Conservation (phyloP, 106 monocot species). For the Acorus gramineus region DNA sequence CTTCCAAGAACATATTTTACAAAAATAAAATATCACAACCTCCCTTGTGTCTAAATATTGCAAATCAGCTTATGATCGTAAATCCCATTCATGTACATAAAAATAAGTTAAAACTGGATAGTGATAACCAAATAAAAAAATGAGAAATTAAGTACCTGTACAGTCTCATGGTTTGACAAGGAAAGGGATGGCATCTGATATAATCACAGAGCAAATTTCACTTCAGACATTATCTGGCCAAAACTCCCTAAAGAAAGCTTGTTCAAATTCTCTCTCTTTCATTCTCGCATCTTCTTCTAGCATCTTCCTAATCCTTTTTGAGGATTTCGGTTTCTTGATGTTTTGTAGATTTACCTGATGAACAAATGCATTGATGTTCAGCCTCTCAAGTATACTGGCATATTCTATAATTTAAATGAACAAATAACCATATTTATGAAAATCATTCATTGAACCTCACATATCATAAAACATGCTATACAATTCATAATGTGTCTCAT, state of each 20-base stretch:
- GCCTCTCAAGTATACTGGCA: no score
- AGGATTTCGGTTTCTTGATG: conserved; percentile 52
- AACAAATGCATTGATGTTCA: background rate
- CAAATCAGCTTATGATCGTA: no score
- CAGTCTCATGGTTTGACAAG: background rate
- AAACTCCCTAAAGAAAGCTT: conserved; percentile 87
- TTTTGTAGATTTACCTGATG: conserved; percentile 15
- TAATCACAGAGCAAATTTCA: background rate
- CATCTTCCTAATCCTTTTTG: conserved; percentile 72
- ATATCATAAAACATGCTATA: no score
- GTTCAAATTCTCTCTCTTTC: conserved; percentile 77
- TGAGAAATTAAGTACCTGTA: conserved; percentile 5
- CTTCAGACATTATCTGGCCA: conserved; percentile 94
- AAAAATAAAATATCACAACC: no score
- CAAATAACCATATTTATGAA: no score
- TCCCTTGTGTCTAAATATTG: no score
- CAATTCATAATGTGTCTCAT: no score
- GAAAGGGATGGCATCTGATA: background rate
- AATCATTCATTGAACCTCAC: no score
- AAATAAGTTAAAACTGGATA: no score
- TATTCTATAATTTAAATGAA: no score
- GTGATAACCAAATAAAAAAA: background rate
- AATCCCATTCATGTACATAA: no score
- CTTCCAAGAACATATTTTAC: no score
- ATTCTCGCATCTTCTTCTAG: conserved; percentile 60